A percentile compares a stretch with the other conserved stretches of the same genome.
phyloP scores from a whole-genome alignment of 345 rosid genomes.

The Cardamine resedifolia region DNA sequence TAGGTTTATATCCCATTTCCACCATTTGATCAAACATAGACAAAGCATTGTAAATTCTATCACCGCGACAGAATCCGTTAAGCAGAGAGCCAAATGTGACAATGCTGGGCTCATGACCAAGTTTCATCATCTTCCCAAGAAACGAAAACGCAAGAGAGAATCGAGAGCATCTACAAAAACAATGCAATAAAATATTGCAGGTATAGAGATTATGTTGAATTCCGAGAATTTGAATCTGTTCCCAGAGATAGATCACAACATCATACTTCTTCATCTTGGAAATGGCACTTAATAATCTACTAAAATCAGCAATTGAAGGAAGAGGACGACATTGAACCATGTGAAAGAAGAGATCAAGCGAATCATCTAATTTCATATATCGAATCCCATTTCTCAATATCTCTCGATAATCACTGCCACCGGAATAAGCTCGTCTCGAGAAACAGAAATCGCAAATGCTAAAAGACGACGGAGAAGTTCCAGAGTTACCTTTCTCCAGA shows the following conservation, averaged over 20 bases:
- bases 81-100: conserved; percentile 28
- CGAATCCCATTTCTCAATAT: conserved; percentile 22
- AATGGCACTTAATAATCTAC: conserved; percentile 23
- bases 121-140: conserved; percentile 36
- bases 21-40: conserved; percentile 14
- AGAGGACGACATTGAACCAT: conserved; percentile 33
- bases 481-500: conserved; percentile 13
- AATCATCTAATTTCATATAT: conserved; percentile 29
- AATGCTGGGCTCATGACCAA: conserved; percentile 32
- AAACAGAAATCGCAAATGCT: conserved; percentile 19
- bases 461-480: conserved; percentile 13
- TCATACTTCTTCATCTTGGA: conserved; percentile 27
- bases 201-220: conserved; percentile 30
- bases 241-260: conserved; percentile 34
- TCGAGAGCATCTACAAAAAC: conserved; percentile 19
- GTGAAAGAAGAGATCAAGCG: conserved; percentile 35
- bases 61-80: conserved; percentile 16
- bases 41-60: conserved; percentile 23
- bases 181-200: conserved; percentile 31
- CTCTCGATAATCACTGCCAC: conserved; percentile 15
- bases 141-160: conserved; percentile 29
- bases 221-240: conserved; percentile 24
- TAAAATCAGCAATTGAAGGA: conserved; percentile 37
- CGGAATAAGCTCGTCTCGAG: conserved; percentile 30
- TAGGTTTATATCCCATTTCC: conserved; percentile 21